These are phyloP conservation scores for Erigeron canadensis DNA, from an alignment of 129 eudicot genomes.

Conservation along the genomic window DNA sequence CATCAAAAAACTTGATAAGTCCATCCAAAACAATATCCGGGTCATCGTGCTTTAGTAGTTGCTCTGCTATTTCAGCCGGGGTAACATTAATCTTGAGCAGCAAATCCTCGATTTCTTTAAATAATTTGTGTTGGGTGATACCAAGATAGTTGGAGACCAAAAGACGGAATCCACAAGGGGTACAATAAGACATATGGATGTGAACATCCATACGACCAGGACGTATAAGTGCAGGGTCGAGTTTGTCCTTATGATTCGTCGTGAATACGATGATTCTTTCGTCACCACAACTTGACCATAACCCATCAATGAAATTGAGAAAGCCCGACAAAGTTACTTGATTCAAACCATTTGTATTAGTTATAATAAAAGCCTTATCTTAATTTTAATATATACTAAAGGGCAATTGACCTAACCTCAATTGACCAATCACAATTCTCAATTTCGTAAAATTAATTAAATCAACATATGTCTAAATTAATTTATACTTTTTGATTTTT, in stretches of 20 bases:
- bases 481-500: too few species aligned
- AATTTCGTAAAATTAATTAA: too few species aligned
- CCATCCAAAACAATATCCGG: conserved; percentile 44
- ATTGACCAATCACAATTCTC: too few species aligned
- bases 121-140: conserved; percentile 35
- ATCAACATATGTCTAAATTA: too few species aligned
- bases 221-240: conserved; percentile 65
- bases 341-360: too few species aligned
- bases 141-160: conserved; percentile 63
- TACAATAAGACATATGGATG: conserved; percentile 76
- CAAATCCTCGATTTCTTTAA: conserved; percentile 47
- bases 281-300: conserved; percentile 84
- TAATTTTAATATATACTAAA: too few species aligned
- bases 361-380: too few species aligned
- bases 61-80: conserved; percentile 35
- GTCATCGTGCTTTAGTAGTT: conserved; percentile 44
- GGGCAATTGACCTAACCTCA: too few species aligned
- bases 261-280: conserved; percentile 77
- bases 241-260: conserved; percentile 59
- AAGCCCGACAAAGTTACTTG: conserved; percentile 60
- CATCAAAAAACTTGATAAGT: conserved; percentile 42
- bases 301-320: conserved; percentile 66
- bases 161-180: conserved; percentile 53
- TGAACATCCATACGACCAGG: conserved; percentile 94
- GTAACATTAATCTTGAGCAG: conserved; percentile 37